phyloP scores from a whole-genome alignment of 768 basidiomycete species.

The Hygrocybe punicea region DNA sequence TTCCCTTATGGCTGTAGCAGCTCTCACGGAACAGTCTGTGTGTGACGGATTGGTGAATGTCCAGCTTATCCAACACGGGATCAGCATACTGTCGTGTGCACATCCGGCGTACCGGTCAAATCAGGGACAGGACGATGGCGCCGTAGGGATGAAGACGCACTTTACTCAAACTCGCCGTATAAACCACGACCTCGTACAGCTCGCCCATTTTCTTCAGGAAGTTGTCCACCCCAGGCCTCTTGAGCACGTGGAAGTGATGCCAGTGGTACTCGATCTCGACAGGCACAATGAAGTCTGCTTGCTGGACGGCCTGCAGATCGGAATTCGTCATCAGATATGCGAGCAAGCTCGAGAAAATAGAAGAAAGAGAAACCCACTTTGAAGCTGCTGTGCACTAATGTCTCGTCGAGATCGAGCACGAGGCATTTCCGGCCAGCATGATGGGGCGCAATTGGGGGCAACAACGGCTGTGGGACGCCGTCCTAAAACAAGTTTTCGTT shows the following conservation, averaged over 20 bases:
- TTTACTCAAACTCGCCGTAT: slow-evolving; percentile 97
- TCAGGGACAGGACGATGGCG: neutral
- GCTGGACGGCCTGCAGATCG: slow-evolving; percentile 70
- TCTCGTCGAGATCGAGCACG: slow-evolving; percentile 83
- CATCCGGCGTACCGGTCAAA: neutral
- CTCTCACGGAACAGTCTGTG: slow-evolving; percentile 96
- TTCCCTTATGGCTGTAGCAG: slow-evolving; percentile 98
- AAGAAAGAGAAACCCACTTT: slow-evolving; percentile 49
- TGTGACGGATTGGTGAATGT: slow-evolving; percentile 85
- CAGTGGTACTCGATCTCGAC: slow-evolving; percentile 98
- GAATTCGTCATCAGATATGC: neutral
- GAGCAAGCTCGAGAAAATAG: neutral
- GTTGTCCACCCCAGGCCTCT: slow-evolving; percentile 95
- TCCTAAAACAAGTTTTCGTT: slow-evolving; percentile 42
- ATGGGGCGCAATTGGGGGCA: slow-evolving; percentile 61
- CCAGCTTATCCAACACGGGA: slow-evolving; percentile 95
- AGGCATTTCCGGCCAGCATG: slow-evolving; percentile 78
- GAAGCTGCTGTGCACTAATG: slow-evolving; percentile 81
- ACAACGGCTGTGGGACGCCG: slow-evolving; percentile 66
- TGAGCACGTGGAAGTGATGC: slow-evolving; percentile 99
- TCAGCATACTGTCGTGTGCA: slow-evolving; percentile 85
- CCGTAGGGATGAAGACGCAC: slow-evolving; percentile 40
- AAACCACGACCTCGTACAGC: slow-evolving; percentile 96
- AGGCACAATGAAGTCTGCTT: slow-evolving; percentile 97
- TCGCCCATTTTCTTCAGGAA: slow-evolving; percentile 98